Conservation (phyloP, 1,139 yeast genomes). For the Yamadazyma taylorii region DNA sequence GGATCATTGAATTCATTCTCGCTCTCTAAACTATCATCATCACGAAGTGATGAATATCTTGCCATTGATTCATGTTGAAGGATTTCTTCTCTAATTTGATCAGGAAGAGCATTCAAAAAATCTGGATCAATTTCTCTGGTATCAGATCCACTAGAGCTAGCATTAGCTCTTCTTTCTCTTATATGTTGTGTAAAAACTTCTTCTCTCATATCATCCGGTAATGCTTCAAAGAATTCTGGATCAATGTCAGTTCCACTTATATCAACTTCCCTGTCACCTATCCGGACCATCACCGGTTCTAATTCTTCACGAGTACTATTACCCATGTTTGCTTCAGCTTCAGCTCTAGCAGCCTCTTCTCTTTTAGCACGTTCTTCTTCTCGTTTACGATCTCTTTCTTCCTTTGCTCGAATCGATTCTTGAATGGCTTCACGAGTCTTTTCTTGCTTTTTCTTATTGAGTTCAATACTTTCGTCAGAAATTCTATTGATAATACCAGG, state of each 20-base stretch:
- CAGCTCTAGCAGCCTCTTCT: slow-evolving; percentile 36
- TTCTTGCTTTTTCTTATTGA: slow-evolving; percentile 33
- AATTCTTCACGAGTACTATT: slow-evolving; percentile 14
- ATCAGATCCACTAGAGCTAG: slow-evolving; percentile 40
- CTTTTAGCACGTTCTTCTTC: slow-evolving; percentile 35
- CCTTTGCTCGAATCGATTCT: slow-evolving; percentile 34
- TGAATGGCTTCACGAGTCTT: slow-evolving; percentile 29
- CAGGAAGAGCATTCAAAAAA: slow-evolving; percentile 81
- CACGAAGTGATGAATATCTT: slow-evolving; percentile 31
- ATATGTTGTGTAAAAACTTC: slow-evolving; percentile 89
- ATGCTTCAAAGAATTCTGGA: slow-evolving; percentile 84
- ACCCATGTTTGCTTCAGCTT: slow-evolving; percentile 31
- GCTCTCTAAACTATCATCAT: slow-evolving; percentile 25
- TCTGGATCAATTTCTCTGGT: slow-evolving; percentile 77
- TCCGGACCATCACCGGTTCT: slow-evolving; percentile 65
- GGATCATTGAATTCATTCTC: slow-evolving; percentile 24
- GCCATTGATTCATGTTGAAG: slow-evolving; percentile 65
- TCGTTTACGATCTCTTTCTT: slow-evolving; percentile 22
- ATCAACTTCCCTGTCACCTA: slow-evolving; percentile 81
- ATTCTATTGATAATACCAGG: slow-evolving; percentile 54
- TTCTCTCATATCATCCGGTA: slow-evolving; percentile 91
- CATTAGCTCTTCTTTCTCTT: slow-evolving; percentile 63
- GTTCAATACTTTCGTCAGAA: slow-evolving; percentile 46
- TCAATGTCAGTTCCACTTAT: slow-evolving; percentile 90
- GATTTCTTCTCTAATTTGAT: slow-evolving; percentile 68